Evolutionary conservation across 345 rosid genomes (phyloP).

Genomic region (Brassica incana): DNA sequence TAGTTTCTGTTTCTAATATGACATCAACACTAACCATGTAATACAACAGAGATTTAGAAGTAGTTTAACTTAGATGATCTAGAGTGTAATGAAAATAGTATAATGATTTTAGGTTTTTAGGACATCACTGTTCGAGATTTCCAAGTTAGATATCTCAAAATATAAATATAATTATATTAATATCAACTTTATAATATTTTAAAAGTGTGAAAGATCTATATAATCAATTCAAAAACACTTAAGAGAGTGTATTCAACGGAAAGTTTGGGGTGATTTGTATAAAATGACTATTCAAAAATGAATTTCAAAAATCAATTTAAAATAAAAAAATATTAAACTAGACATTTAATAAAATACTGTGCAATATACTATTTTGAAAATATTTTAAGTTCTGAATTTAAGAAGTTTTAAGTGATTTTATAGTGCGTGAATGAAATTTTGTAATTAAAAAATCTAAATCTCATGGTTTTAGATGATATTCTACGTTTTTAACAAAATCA

Average conservation of each 20-base stretch:
- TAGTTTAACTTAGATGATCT: not conserved
- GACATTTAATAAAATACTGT: not conserved
- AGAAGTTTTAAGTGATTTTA: not conserved
- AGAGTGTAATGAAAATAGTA: not conserved
- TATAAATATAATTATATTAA: not conserved
- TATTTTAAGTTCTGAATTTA: not conserved
- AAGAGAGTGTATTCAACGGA: not conserved
- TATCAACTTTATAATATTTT: not conserved
- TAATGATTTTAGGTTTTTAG: slow-evolving; percentile 11
- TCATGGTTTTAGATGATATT: not conserved
- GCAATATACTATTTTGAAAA: not conserved
- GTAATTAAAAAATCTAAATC: too few relatives aligned
- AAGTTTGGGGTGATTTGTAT: not conserved
- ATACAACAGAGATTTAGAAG: not conserved
- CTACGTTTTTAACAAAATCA: not conserved
- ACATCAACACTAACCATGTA: slow-evolving; percentile 1
- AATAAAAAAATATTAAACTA: not conserved
- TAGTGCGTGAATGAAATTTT: not conserved
- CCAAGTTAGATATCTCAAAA: not conserved
- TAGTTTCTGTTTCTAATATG: not conserved
- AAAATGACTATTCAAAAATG: not conserved
- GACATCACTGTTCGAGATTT: not conserved
- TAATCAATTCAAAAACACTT: not conserved
- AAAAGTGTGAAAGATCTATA: not conserved
- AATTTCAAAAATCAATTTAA: not conserved